phyloP scores from a whole-genome alignment of 306 rosid species.

The Amphicarpaea edgeworthii region DNA sequence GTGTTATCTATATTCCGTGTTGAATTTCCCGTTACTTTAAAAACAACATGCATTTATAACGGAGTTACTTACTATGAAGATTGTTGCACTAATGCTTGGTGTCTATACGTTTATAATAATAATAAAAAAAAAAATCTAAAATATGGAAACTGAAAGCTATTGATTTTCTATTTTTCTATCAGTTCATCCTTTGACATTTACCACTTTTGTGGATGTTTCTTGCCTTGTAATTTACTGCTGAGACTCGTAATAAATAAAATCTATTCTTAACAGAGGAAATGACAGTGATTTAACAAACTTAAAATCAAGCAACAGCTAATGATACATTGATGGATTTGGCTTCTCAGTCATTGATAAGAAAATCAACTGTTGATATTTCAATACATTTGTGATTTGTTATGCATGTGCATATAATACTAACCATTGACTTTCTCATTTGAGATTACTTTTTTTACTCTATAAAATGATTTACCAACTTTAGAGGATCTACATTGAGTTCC shows the following conservation, averaged over 20 bases:
- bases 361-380: neutral
- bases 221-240: conserved; percentile 36
- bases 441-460: neutral
- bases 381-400: neutral
- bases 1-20: conserved; percentile 14
- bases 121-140: neutral
- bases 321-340: neutral
- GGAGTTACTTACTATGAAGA: conserved; percentile 4
- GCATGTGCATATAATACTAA: neutral
- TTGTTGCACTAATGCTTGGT: conserved; percentile 14
- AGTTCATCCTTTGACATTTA: too few species aligned
- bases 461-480: too few species aligned
- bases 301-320: neutral
- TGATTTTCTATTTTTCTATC: conserved; percentile 17
- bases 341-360: neutral
- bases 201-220: too few species aligned
- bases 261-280: conserved; percentile 29
- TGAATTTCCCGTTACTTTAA: conserved; percentile 15
- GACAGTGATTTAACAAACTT: conserved; percentile 28
- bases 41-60: neutral
- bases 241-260: conserved; percentile 17
- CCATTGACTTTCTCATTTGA: neutral
- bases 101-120: conserved; percentile 13
- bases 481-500: conserved; percentile 5
- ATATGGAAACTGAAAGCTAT: conserved; percentile 26